Conservation (phyloP, 495 filamentous ascomycete species). For the Beverwykella pulmonaria region DNA sequence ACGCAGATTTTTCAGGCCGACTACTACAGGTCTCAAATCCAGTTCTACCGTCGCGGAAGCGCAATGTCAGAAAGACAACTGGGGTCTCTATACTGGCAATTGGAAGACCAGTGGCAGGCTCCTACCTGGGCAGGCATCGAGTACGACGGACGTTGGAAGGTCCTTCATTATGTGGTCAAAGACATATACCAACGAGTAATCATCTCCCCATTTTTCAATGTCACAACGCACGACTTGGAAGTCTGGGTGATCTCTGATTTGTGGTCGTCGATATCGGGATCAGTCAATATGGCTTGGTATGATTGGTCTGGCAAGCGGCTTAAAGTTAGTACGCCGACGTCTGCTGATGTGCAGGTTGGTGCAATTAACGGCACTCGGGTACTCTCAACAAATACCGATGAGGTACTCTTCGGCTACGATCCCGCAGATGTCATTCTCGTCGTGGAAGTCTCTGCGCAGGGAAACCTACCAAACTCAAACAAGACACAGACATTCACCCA, state of each 20-base stretch:
- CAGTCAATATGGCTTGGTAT: constrained; percentile 39
- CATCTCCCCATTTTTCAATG: constrained; percentile 64
- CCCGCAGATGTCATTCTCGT: constrained; percentile 56
- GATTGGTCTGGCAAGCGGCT: constrained; percentile 42
- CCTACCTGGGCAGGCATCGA: constrained; percentile 69
- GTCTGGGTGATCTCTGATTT: constrained; percentile 64
- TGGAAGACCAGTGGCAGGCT: constrained; percentile 72
- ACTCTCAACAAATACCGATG: constrained; percentile 49
- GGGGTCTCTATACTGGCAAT: constrained; percentile 69
- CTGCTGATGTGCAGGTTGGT: constrained; percentile 53
- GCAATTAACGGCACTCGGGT: constrained; percentile 64
- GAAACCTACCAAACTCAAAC: constrained; percentile 58
- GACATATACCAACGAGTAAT: constrained; percentile 66
- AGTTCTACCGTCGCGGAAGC: constrained; percentile 66
- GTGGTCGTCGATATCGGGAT: constrained; percentile 46
- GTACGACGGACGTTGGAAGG: constrained; percentile 67
- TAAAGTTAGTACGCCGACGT: constrained; percentile 25
- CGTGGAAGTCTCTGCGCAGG: constrained; percentile 58
- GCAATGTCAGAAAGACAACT: constrained; percentile 63
- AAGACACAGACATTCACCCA: constrained; percentile 56
- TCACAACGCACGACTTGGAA: constrained; percentile 56
- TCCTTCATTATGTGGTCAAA: constrained; percentile 62
- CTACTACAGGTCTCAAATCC: constrained; percentile 64
- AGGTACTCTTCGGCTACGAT: constrained; percentile 44
- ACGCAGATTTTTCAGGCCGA: constrained; percentile 73